Percentiles rank a stretch among this genome's conserved stretches.
These are phyloP conservation scores for Voacanga thouarsii DNA, from an alignment of 257 asterid genomes.

Conservation along the genomic window DNA sequence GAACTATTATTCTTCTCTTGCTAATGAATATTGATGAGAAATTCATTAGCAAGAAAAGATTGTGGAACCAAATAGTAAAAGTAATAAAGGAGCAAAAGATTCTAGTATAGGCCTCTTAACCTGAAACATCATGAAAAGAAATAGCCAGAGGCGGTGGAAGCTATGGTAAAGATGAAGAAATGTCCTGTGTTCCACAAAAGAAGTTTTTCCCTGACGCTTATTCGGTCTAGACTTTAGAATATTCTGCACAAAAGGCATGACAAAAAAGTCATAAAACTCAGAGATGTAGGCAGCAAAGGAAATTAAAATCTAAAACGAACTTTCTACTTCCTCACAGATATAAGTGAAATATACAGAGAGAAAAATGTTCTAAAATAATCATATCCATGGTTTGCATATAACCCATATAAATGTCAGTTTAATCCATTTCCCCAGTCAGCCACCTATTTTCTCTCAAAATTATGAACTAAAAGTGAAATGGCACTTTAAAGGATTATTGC, in stretches of 20 bases:
- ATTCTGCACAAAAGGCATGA: constrained; percentile 45
- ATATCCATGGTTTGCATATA: not conserved
- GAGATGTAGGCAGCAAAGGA: constrained; percentile 3
- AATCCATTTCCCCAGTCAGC: not conserved
- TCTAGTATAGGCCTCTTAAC: constrained; percentile 29
- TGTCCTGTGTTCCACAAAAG: constrained; percentile 97
- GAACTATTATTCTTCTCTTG: not conserved
- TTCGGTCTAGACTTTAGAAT: constrained; percentile 61
- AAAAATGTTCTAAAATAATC: not conserved
- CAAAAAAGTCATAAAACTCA: not conserved
- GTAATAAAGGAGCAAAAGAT: not conserved
- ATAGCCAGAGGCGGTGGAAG: constrained; percentile 97
- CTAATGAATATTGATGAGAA: not conserved
- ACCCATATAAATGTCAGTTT: not conserved
- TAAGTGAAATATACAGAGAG: not conserved
- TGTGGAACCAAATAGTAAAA: not conserved
- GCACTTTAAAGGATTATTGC: not conserved
- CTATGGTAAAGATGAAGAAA: constrained; percentile 98
- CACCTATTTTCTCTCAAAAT: not conserved
- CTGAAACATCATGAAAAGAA: constrained; percentile 95
- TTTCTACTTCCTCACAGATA: not conserved
- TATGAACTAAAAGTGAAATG: not conserved
- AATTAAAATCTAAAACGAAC: not conserved
- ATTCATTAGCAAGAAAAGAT: not conserved
- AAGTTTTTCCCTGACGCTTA: constrained; percentile 86